These are phyloP conservation scores for Colletotrichum liriopes DNA, from an alignment of 2,329 filamentous ascomycete genomes.

Conservation along the genomic window DNA sequence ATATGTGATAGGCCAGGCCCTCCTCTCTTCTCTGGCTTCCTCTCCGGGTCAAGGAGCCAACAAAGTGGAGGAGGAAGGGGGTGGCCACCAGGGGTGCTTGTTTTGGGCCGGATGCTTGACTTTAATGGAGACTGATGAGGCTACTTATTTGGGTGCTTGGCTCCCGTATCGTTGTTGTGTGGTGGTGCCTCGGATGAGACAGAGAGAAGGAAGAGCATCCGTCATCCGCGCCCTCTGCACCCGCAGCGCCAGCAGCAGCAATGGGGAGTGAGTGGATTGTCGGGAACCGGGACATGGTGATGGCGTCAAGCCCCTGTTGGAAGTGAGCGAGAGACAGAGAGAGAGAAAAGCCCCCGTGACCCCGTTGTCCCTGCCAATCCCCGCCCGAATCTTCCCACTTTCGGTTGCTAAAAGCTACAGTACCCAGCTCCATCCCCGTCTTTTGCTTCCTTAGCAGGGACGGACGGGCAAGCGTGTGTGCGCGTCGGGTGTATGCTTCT, in stretches of 20 bases:
- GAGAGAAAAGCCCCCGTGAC: slow-evolving; percentile 12
- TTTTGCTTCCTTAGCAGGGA: background rate
- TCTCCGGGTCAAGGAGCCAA: slow-evolving; percentile 35
- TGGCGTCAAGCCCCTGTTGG: slow-evolving; percentile 29
- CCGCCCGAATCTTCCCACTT: slow-evolving; percentile 26
- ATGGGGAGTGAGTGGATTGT: slow-evolving; percentile 2
- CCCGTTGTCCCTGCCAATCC: slow-evolving; percentile 17
- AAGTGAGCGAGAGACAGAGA: background rate
- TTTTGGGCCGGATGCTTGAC: slow-evolving; percentile 6
- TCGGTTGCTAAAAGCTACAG: slow-evolving; percentile 2
- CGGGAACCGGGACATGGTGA: slow-evolving; percentile 12
- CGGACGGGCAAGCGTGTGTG: slow-evolving; percentile 27
- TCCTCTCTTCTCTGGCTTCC: slow-evolving; percentile 10
- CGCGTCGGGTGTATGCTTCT: slow-evolving; percentile 20
- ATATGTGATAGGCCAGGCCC: slow-evolving; percentile 15
- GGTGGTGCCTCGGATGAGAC: background rate
- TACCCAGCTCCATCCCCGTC: slow-evolving; percentile 19
- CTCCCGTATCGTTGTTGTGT: background rate
- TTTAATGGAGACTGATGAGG: slow-evolving; percentile 30
- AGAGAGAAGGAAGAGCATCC: background rate
- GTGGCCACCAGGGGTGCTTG: slow-evolving; percentile 15
- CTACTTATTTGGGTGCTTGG: background rate
- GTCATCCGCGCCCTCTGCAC: background rate
- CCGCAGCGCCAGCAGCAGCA: background rate
- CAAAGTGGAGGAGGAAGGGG: slow-evolving; percentile 33